Base-by-base conservation (phyloP, 768 basidiomycete species). In the Suillus subaureus region DNA sequence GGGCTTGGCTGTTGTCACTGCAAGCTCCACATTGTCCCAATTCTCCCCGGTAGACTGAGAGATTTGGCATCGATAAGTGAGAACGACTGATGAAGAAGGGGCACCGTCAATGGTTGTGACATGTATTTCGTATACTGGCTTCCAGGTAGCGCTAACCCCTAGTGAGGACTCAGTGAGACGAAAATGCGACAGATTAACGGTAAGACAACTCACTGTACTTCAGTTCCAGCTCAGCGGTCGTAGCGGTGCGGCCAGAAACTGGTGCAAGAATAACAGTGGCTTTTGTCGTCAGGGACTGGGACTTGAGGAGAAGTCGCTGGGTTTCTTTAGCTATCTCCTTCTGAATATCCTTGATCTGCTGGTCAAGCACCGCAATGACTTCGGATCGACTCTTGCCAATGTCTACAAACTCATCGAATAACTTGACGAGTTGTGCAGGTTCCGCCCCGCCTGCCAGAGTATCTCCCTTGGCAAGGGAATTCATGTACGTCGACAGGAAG, bases 21-120 rank as follows among this genome's bases (percentile, higher is more conserved):
- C 54, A 52, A 79, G 63, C 33, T 67, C 61, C 12, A 74, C 67
- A 40, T 72, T 67, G 3, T 69, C 70, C 77, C 77, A 79, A 49
- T 72, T 55, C 64, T 79, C 77, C 4, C 75, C 74, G 0, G 77
- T 77, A 39, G 61, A 61, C 40, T 78, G 78, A 2, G 55, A 66
- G 28, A 78, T 71, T 37, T 61, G 61, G 15, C 78, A 76, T 12
- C 74, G 71, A 62, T 76, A 76, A 63, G 76, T 65, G 21, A 78
- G 68, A 35, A 6, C 54, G 45, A 70, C 67, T 2, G 64, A 67
- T 15, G 67, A 47, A 3, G 70, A 67, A 6, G 73, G 74, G 3
- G 39, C 52, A 39, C 64, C 49, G 45, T 56, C 67, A 15, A 23
- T 7, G 61, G 70, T 68, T 5, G 61, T 3, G 39, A 73, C 28